A percentile compares a stretch with the other conserved stretches of the same genome.
Conservation (phyloP, 345 rosid species). For the Camelina neglecta region DNA sequence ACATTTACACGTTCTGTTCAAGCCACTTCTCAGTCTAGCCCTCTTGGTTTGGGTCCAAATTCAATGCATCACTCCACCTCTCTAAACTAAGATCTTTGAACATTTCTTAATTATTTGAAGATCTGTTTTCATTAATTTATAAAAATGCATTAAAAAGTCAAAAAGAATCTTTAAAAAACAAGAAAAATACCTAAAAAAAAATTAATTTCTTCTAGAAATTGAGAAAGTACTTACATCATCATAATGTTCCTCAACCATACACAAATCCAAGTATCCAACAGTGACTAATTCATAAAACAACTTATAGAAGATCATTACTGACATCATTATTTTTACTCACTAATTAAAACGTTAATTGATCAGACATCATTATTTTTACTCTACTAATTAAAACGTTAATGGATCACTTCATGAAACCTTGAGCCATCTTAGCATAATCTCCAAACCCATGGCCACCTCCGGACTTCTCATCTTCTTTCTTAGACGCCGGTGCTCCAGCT, state of each 20-base stretch:
- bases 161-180: no score
- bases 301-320: conserved; percentile 30
- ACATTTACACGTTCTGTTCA: no score
- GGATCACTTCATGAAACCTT: conserved; percentile 55
- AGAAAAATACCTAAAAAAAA: no score
- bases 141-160: no score
- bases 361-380: conserved; percentile 23
- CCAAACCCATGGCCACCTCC: conserved; percentile 53
- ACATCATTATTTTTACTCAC: conserved; percentile 14
- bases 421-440: conserved; percentile 68
- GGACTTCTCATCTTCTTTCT: conserved; percentile 48
- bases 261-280: not conserved
- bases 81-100: no score
- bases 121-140: no score
- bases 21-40: no score
- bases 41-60: no score
- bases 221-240: not conserved
- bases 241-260: not conserved
- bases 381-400: conserved; percentile 16
- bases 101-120: no score
- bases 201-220: no score
- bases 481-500: conserved; percentile 10
- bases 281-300: conserved; percentile 15
- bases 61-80: no score
- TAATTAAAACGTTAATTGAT: conserved; percentile 13